Evolutionary conservation across 331 rosid genomes (phyloP), one percentile per base, ranked within the genome.

Genomic region (Saraca asoca): DNA sequence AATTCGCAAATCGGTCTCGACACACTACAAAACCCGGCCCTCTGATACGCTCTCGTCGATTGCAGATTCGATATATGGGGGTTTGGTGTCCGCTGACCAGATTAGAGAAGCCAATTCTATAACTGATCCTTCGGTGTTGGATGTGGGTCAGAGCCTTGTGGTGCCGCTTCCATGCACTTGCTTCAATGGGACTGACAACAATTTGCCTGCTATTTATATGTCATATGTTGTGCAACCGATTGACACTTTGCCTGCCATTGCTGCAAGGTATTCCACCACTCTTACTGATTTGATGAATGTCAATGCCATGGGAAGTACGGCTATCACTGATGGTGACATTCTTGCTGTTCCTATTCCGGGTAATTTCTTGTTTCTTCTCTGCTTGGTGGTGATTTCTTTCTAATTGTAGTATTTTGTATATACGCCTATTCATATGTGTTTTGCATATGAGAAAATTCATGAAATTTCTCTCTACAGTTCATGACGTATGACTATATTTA

Each of bases 101-200:
- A 81, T 94, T 12, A 59, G 79, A 13, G 99, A 94, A 73, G 99
- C 99, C 5, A 94, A 94, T 51, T 83, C 96, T 13, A 82, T 94
- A 11, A 10, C 72, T 1, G 98, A 93, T 64, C 95, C 96, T 29
- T 59, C 90, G 0, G 89, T 85, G 5, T 85, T 94, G 9, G 99
- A 94, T 9, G 92, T 90, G 37, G 99, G 97, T 3, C 92, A 86
- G 77, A 80, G 9, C 53, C 95, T 94, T 41, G 78, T 79, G 16
- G 97, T 94, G 75, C 97, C 99, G 2, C 83, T 94, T 49, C 99
- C 96, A 37, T 94, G 99, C 45, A 94, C 99, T 64, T 94, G 99
- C 66, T 94, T 90, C 64, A 94, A 94, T 60, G 99, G 99, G 42
- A 83, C 99, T 0, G 99, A 94, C 68, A 94, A 94, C 76, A 66